Conservation (phyloP, 2,329 filamentous ascomycete genomes). For the Penicillium nordicum region DNA sequence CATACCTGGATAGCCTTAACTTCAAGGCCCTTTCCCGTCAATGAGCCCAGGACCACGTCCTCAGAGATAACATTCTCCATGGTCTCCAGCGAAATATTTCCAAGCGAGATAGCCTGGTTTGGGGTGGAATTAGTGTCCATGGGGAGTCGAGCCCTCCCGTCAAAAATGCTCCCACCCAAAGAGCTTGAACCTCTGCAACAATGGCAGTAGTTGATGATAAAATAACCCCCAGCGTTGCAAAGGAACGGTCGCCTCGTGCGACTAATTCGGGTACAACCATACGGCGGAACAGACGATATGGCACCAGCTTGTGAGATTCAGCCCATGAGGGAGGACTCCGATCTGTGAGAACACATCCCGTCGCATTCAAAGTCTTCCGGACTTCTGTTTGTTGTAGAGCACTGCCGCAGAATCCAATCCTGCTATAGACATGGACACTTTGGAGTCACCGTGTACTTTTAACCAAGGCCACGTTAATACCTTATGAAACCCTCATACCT, state of each 20-base stretch:
- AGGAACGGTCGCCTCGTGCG: slow-evolving; percentile 22
- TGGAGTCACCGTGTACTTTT: not conserved
- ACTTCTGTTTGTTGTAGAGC: not conserved
- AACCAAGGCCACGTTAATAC: not conserved
- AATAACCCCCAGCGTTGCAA: slow-evolving; percentile 19
- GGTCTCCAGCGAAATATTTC: not conserved
- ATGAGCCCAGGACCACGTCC: slow-evolving; percentile 19
- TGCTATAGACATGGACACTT: not conserved
- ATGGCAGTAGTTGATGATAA: slow-evolving; percentile 20
- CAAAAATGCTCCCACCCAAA: slow-evolving; percentile 25
- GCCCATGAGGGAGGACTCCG: slow-evolving; percentile 1
- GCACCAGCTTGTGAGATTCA: not conserved
- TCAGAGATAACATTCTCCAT: slow-evolving; percentile 19
- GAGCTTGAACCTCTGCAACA: slow-evolving; percentile 25
- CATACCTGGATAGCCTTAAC: slow-evolving; percentile 24
- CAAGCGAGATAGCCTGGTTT: not conserved
- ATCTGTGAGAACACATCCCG: not conserved
- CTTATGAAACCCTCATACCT: not conserved
- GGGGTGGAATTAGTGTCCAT: not conserved
- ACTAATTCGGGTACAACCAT: slow-evolving; percentile 23
- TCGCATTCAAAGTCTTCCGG: slow-evolving; percentile 4
- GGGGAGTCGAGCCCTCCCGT: slow-evolving; percentile 17
- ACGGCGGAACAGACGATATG: slow-evolving; percentile 25
- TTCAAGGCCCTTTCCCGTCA: slow-evolving; percentile 20
- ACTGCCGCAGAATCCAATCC: no score